Base-by-base conservation (phyloP, 1,284 basidiomycete species). In the Malassezia equina region DNA sequence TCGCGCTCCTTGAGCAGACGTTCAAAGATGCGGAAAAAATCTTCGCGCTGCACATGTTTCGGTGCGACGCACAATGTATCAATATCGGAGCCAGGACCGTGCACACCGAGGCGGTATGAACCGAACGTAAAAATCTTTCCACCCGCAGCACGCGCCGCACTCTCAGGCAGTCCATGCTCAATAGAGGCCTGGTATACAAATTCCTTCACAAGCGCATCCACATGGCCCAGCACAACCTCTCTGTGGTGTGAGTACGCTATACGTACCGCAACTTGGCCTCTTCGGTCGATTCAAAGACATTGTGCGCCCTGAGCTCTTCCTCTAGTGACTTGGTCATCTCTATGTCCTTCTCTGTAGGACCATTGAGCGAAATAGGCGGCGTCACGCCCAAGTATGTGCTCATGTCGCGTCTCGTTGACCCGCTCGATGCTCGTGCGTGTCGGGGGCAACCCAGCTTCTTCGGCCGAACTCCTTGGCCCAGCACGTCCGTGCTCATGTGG, bases 41-140 rank as follows among this genome's bases (percentile, higher is more conserved):
- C 90, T 68, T 95, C 90, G 61, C 89, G 81, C 60, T 85, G 86
- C 52, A 98, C 86, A 76, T 96, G 90, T 75, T 90, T 89, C 5
- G 93, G 93, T 27, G 94, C 94, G 25, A 98, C 93, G 75, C 90
- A 90, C 31, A 99, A 80, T n/a, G 91, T 96, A 78, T 99, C 93
- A 75, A 99, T 96, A 83, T 98, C 93, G 42, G 86, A 82, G 8
- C 90, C 88, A 31, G 94, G 93, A 12, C 89, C 89, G 76, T 98
- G 94, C 13, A 98, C 93, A 54, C 93, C 93, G 40, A 99, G 79
- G 29, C 69, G 65, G 44, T 71, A 69, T 48, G 90, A 94, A 33
- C 94, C 93, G 75, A 95, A 99, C 3, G 94, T 96, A 76, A 91
- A 99, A 74, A 99, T 96, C 79, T 96, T 93, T 61, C 93, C 94